These are phyloP conservation scores for Sporothrix humicola DNA, from an alignment of 2,329 filamentous ascomycete genomes.

Conservation along the genomic window DNA sequence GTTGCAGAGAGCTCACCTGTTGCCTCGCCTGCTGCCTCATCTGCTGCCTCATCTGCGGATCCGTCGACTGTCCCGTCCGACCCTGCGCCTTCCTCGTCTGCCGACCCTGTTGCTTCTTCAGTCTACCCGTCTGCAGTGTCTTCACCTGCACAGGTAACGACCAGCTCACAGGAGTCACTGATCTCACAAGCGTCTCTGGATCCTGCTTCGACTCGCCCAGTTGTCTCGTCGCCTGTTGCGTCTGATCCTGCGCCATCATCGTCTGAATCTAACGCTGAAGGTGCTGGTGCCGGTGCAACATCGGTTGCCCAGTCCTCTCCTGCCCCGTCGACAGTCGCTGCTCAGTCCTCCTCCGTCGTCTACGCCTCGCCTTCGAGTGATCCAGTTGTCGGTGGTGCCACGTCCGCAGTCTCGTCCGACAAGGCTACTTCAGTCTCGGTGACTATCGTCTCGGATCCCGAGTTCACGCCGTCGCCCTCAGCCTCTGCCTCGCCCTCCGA, in stretches of 20 bases:
- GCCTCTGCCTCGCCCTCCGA: not conserved
- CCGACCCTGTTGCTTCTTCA: not conserved
- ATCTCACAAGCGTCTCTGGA: not conserved
- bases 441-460: not conserved
- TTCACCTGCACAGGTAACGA: not conserved
- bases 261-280: too few species aligned
- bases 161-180: not conserved
- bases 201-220: not conserved
- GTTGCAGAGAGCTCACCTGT: not conserved
- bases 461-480: not conserved
- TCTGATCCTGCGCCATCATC: too few species aligned
- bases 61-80: too few species aligned
- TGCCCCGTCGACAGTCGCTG: not conserved
- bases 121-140: not conserved
- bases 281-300: not conserved
- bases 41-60: not conserved
- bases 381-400: not conserved
- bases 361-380: not conserved
- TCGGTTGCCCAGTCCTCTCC: not conserved
- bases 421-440: not conserved
- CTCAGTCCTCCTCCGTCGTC: not conserved
- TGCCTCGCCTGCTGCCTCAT: not conserved
- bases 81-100: not conserved
- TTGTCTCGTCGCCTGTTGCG: not conserved
- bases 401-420: not conserved